A percentile compares a stretch with the other conserved stretches of the same genome.
Evolutionary conservation across 2,329 filamentous ascomycete species (phyloP).

Genomic region (Fusarium veterinarium): DNA sequence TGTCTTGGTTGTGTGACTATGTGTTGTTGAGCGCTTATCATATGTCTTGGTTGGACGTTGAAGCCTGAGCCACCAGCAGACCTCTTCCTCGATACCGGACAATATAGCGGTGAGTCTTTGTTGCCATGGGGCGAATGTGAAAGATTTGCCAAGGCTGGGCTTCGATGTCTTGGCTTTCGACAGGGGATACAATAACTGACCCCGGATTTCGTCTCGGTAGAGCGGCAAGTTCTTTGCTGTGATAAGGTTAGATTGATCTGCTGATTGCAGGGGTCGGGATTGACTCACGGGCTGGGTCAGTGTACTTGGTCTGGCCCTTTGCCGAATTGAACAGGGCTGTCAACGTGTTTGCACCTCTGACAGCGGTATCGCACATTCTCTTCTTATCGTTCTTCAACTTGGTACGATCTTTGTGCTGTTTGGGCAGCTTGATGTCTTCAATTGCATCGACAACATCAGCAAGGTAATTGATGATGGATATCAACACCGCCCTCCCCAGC

Average conservation of each 20-base stretch:
- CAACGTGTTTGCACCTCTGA: constrained; percentile 29
- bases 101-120: constrained; percentile 23
- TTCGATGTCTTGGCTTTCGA: constrained; percentile 28
- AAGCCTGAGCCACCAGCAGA: constrained; percentile 31
- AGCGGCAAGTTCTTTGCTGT: constrained; percentile 32
- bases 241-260: not conserved
- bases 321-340: constrained; percentile 30
- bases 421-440: constrained; percentile 31
- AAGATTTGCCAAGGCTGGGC: constrained; percentile 3
- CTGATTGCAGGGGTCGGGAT: not conserved
- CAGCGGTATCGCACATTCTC: constrained; percentile 25
- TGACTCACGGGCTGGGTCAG: constrained; percentile 24
- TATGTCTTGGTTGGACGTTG: constrained; percentile 10
- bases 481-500: constrained; percentile 32
- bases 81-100: constrained; percentile 19
- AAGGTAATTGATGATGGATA: constrained; percentile 35
- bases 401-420: constrained; percentile 18
- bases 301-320: constrained; percentile 32
- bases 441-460: constrained; percentile 32
- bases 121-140: constrained; percentile 26
- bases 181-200: constrained; percentile 25
- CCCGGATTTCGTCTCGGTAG: constrained; percentile 30
- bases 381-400: constrained; percentile 29
- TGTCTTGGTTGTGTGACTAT: not conserved
- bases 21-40: not conserved